Conservation (phyloP, 495 filamentous ascomycete genomes). For the Cercophora samala region DNA sequence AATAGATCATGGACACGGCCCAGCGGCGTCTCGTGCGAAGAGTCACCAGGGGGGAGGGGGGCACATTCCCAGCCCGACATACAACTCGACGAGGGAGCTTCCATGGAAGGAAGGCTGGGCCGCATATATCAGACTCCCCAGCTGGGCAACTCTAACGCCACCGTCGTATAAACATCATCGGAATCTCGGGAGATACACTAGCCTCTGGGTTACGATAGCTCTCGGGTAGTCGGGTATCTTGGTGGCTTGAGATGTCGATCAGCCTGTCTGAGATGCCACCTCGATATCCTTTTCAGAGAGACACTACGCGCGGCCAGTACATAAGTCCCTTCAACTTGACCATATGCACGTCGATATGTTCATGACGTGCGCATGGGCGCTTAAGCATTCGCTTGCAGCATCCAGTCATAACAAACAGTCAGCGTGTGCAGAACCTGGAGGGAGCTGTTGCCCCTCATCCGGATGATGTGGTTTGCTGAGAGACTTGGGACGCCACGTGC, state of each 20-base stretch:
- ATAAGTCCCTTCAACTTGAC: background rate
- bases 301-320: background rate
- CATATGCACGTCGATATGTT: conserved; percentile 9
- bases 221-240: conserved; percentile 11
- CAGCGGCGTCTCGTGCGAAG: background rate
- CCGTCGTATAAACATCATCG: background rate
- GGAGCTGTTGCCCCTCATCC: background rate
- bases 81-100: background rate
- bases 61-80: background rate
- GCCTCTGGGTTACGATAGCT: background rate
- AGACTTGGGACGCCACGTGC: background rate
- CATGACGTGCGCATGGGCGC: conserved; percentile 24
- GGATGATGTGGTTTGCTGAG: background rate
- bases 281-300: background rate
- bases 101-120: background rate
- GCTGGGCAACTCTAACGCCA: background rate
- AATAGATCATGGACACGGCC: background rate
- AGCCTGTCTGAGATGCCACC: background rate
- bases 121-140: background rate
- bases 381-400: conserved; percentile 7
- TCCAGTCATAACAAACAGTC: background rate
- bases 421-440: background rate
- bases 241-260: conserved; percentile 3
- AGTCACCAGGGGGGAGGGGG: background rate
- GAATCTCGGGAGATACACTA: background rate